A percentile compares a stretch with the other conserved stretches of the same genome.
These are phyloP conservation scores for Flaveria robusta DNA, from an alignment of 129 eudicot species.

Conservation along the genomic window DNA sequence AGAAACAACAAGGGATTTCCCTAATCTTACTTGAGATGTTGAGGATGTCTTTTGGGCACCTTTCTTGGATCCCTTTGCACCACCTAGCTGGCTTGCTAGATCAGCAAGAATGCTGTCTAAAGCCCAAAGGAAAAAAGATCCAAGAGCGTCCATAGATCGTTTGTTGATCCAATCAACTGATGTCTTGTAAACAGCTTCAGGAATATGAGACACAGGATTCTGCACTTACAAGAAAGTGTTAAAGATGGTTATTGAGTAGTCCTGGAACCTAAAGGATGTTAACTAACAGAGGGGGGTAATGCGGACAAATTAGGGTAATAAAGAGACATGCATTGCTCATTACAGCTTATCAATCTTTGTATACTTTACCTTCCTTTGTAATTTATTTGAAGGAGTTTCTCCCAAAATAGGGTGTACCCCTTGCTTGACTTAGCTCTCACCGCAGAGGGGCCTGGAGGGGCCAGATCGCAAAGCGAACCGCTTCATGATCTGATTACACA, in stretches of 20 bases:
- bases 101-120: slow-evolving; percentile 69
- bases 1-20: neutral
- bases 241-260: neutral
- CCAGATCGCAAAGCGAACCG: too few species aligned
- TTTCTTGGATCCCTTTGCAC: slow-evolving; percentile 72
- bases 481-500: too few species aligned
- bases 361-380: neutral
- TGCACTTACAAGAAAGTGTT: slow-evolving; percentile 26
- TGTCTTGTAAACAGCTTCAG: slow-evolving; percentile 71
- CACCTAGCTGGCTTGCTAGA: slow-evolving; percentile 52
- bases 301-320: neutral
- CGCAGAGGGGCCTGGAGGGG: too few species aligned
- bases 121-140: slow-evolving; percentile 61
- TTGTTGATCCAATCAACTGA: slow-evolving; percentile 84
- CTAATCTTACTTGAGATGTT: slow-evolving; percentile 66
- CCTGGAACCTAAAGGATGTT: neutral
- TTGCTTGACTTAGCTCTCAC: too few species aligned
- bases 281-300: neutral
- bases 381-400: neutral
- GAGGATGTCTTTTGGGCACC: slow-evolving; percentile 54
- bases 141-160: slow-evolving; percentile 61
- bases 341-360: neutral
- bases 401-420: neutral
- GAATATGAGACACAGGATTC: slow-evolving; percentile 65
- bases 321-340: neutral